These are phyloP conservation scores for Rutidosis leptorrhynchoides DNA, from an alignment of 129 eudicot species.

Conservation along the genomic window DNA sequence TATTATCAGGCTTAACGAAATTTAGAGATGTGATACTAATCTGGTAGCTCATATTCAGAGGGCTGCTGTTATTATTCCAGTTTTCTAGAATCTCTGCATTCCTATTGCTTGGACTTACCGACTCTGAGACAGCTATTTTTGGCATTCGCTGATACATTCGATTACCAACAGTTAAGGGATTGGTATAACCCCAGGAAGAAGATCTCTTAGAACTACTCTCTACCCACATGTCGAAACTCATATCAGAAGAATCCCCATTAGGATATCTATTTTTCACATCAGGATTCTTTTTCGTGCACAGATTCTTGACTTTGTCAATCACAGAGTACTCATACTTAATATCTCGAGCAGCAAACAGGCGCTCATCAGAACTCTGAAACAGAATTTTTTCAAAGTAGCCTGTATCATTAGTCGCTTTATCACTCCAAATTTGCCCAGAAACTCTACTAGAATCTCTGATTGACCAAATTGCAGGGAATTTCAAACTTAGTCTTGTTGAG, in stretches of 20 bases:
- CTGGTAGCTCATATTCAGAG: background rate
- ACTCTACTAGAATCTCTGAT: slow-evolving; percentile 33
- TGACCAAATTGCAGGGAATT: slow-evolving; percentile 41
- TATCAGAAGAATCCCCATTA: slow-evolving; percentile 19
- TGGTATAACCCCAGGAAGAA: slow-evolving; percentile 40
- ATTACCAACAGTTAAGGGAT: slow-evolving; percentile 41
- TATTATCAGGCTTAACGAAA: no score
- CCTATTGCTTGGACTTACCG: slow-evolving; percentile 39
- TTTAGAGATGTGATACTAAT: no score
- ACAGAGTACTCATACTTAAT: slow-evolving; percentile 49
- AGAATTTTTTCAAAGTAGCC: slow-evolving; percentile 35
- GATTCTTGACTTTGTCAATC: slow-evolving; percentile 33
- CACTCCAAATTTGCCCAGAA: slow-evolving; percentile 57
- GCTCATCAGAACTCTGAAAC: no score
- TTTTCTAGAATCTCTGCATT: slow-evolving; percentile 46
- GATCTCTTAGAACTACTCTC: slow-evolving; percentile 23
- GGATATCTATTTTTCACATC: slow-evolving; percentile 38
- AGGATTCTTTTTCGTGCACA: slow-evolving; percentile 28
- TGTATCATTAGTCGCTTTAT: slow-evolving; percentile 28
- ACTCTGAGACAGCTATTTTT: no score
- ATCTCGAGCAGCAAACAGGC: slow-evolving; percentile 32
- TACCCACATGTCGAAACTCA: slow-evolving; percentile 41
- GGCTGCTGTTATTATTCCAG: no score
- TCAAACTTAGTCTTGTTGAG: slow-evolving; percentile 46
- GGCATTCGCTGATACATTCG: slow-evolving; percentile 21